These are phyloP conservation scores for Achlya hypogyna DNA, from an alignment of 352 stramenopile species.

Conservation along the genomic window DNA sequence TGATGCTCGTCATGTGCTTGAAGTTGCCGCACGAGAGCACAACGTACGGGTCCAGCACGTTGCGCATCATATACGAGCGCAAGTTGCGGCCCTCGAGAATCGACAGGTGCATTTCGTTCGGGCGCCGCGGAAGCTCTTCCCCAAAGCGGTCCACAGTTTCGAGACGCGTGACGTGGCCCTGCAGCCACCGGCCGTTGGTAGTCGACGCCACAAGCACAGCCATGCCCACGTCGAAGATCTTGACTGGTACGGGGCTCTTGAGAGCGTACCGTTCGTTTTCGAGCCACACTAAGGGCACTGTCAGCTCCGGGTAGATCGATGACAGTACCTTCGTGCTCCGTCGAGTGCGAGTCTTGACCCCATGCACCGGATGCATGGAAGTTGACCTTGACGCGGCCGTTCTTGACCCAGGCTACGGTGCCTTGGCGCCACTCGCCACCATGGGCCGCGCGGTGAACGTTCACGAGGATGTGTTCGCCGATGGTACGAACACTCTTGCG, in stretches of 20 bases:
- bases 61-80: slow-evolving; percentile 25
- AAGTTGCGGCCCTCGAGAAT: slow-evolving; percentile 45
- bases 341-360: slow-evolving; percentile 8
- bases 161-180: slow-evolving; percentile 32
- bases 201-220: slow-evolving; percentile 39
- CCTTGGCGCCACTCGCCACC: slow-evolving; percentile 44
- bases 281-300: slow-evolving; percentile 30
- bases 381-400: slow-evolving; percentile 47
- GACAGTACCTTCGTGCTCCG: slow-evolving; percentile 18
- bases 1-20: slow-evolving; percentile 36
- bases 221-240: slow-evolving; percentile 41
- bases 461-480: slow-evolving; percentile 40
- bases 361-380: slow-evolving; percentile 23
- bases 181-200: slow-evolving; percentile 41
- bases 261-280: slow-evolving; percentile 35
- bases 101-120: slow-evolving; percentile 49
- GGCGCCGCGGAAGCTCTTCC: slow-evolving; percentile 25
- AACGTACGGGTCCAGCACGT: slow-evolving; percentile 43
- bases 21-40: slow-evolving; percentile 30
- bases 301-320: background rate
- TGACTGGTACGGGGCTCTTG: slow-evolving; percentile 38
- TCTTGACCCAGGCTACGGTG: slow-evolving; percentile 47
- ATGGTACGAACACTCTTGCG: slow-evolving; percentile 51
- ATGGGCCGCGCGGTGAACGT: background rate
- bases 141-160: slow-evolving; percentile 40